These are phyloP conservation scores for Borovskyia barvae DNA, from an alignment of 208 protist genomes.

Conservation along the genomic window DNA sequence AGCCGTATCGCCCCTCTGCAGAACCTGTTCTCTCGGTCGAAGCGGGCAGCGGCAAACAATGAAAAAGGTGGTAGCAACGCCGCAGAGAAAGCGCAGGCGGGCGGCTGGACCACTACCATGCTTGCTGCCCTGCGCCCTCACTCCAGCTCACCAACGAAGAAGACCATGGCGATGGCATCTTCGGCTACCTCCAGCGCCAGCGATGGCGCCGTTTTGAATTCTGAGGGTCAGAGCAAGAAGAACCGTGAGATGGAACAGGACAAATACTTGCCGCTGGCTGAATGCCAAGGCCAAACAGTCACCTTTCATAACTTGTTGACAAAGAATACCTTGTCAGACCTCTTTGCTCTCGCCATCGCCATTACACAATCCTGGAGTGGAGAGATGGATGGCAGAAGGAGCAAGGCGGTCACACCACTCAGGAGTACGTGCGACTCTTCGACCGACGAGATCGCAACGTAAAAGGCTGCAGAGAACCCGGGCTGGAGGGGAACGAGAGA, in stretches of 20 bases:
- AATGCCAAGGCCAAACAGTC: conserved; percentile 44
- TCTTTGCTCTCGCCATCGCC: conserved; percentile 53
- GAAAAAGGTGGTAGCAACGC: not conserved
- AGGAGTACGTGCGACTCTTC: not conserved
- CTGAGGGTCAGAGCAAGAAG: too few species aligned
- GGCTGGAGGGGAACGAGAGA: not conserved
- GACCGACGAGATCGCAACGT: conserved; percentile 2
- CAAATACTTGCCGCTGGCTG: conserved; percentile 26
- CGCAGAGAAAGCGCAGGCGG: not conserved
- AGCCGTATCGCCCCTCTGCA: conserved; percentile 2
- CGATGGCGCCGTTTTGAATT: not conserved
- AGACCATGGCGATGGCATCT: too few species aligned
- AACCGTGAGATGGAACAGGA: too few species aligned
- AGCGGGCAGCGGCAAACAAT: not conserved
- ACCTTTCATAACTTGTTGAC: conserved; percentile 40
- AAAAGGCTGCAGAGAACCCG: not conserved
- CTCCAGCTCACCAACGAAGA: conserved; percentile 1
- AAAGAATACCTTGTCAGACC: conserved; percentile 20
- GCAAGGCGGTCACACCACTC: not conserved
- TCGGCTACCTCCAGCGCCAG: not conserved
- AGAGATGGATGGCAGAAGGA: conserved; percentile 9
- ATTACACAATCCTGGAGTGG: conserved; percentile 49
- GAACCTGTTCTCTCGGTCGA: conserved; percentile 14
- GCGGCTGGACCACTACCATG: conserved; percentile 7
- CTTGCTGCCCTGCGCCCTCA: conserved; percentile 4